Base-by-base conservation (phyloP, 2,329 filamentous ascomycete species). In the Diplocarpon mali region DNA sequence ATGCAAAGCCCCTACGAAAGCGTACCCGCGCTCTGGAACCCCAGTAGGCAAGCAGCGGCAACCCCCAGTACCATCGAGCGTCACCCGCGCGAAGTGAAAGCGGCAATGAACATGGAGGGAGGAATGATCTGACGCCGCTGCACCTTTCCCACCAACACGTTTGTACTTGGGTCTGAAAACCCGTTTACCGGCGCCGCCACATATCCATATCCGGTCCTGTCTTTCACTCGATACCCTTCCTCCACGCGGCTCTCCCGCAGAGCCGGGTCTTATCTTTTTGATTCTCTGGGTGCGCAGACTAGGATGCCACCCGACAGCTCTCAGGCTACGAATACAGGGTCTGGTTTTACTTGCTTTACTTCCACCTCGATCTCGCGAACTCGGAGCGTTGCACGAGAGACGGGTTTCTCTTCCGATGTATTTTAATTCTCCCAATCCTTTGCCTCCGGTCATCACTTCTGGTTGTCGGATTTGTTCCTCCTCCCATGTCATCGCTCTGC, bases 1-100 rank as follows among this genome's bases (percentile, higher is more conserved):
- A 31, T 36, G 32, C 40, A 42, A 30, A 59, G 57, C 38, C 60
- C 60, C n/a, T 61, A 62, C 43, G 60, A 62, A 35, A 60, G 57
- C 43, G 44, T 62, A 3, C 53, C 52, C 5, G 38, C 50, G 2
- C 30, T 43, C 3, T 62, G 53, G 54, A 42, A 37, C 34, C 48
- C 32, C 35, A 47, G 42, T 35, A 36, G 40, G 20, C 49, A 31
- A 11, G 36, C 46, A 39, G 29, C 31, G 28, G 20, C 41, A 2
- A 47, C 49, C 14, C 38, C 54, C 30, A 42, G 37, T 16, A 20
- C 27, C 14, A 50, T 38, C 2, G 59, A 62, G 49, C 52, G 59
- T 30, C 59, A 62, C 44, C 60, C 60, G 7, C 44, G 58, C 35
- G 60, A 62, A 27, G 53, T 61, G 16, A 57, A 52, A 42, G 55